Evolutionary conservation across 345 rosid genomes (phyloP).

Genomic region (Populus simonii): DNA sequence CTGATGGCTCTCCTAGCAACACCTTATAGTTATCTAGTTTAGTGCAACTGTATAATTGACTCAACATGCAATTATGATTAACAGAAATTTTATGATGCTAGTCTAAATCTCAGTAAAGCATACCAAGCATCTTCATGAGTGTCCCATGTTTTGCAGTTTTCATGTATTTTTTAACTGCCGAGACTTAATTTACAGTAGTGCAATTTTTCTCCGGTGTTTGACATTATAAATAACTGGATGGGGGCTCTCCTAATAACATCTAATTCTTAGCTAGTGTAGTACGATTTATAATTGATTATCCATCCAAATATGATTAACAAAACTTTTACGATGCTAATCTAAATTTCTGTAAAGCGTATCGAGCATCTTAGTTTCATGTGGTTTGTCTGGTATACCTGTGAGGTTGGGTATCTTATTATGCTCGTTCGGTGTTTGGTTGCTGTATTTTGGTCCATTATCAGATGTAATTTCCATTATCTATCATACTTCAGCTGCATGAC

Average conservation of each 20-base stretch:
- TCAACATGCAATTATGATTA: neutral
- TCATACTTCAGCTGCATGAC: neutral
- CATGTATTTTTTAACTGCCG: neutral
- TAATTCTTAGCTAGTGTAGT: neutral
- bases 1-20: too few relatives aligned
- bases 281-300: neutral
- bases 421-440: neutral
- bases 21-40: too few relatives aligned
- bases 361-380: neutral
- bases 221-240: neutral
- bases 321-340: neutral
- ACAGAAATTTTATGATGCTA: neutral
- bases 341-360: neutral
- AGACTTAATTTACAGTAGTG: neutral
- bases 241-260: neutral
- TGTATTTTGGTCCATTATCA: conserved; percentile 5
- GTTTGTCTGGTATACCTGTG: conserved; percentile 3
- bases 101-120: neutral
- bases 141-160: neutral
- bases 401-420: neutral
- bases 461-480: neutral
- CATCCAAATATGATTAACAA: neutral
- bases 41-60: too few relatives aligned
- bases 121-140: neutral
- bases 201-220: neutral